phyloP scores from a whole-genome alignment of 2,329 filamentous ascomycete species.

The Cryphonectria carpinicola region DNA sequence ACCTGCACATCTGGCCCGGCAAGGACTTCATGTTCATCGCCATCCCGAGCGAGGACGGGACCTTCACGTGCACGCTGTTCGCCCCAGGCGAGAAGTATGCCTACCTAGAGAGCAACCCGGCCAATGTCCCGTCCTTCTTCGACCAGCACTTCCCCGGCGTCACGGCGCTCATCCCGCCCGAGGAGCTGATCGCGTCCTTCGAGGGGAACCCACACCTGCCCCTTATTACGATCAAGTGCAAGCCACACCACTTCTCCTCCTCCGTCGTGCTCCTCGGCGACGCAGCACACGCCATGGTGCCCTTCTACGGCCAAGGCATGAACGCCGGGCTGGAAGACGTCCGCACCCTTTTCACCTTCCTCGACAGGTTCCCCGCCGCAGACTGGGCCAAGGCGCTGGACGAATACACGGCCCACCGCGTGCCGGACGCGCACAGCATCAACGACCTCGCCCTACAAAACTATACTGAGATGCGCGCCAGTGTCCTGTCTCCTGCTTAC shows the following conservation, averaged over 20 bases:
- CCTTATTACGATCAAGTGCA: constrained; percentile 90
- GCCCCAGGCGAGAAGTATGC: constrained; percentile 73
- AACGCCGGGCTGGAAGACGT: constrained; percentile 97
- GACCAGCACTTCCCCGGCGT: constrained; percentile 86
- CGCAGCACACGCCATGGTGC: constrained; percentile 96
- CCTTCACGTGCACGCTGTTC: constrained; percentile 95
- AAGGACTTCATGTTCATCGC: constrained; percentile 98
- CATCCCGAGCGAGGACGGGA: constrained; percentile 82
- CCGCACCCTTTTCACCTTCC: constrained; percentile 78
- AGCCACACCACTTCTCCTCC: constrained; percentile 78
- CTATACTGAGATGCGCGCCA: constrained; percentile 90
- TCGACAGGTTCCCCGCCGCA: constrained; percentile 68
- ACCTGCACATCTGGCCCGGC: constrained; percentile 97
- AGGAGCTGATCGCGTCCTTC: constrained; percentile 76
- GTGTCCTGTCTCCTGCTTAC: constrained; percentile 79
- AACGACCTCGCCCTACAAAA: constrained; percentile 91
- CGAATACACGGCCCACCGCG: constrained; percentile 75
- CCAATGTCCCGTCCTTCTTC: constrained; percentile 73
- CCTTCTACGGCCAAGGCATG: constrained; percentile 98
- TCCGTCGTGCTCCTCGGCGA: constrained; percentile 88
- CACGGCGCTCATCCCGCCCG: constrained; percentile 67
- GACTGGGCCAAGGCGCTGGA: constrained; percentile 69
- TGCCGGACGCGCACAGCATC: constrained; percentile 83
- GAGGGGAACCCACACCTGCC: constrained; percentile 84
- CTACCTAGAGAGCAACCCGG: constrained; percentile 65